These are phyloP conservation scores for Alternaria sp. DNA, from an alignment of 2,329 filamentous ascomycete species.

Conservation along the genomic window DNA sequence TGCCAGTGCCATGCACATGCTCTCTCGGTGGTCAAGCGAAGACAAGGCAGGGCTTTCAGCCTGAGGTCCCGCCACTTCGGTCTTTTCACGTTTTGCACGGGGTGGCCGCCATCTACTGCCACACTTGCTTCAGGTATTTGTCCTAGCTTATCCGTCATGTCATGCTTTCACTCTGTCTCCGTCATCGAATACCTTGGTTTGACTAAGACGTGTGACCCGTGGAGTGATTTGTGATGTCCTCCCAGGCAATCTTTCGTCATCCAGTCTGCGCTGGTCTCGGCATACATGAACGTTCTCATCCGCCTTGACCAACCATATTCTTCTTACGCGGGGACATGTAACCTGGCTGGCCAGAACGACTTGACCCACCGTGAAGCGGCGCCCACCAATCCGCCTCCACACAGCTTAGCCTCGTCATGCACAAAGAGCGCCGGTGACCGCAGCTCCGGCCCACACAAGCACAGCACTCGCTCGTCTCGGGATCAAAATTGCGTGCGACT, in stretches of 20 bases:
- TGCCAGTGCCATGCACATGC: slow-evolving; percentile 7
- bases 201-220: background rate
- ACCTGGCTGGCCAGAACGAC: slow-evolving; percentile 27
- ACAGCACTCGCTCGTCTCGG: slow-evolving; percentile 45
- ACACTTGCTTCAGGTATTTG: background rate
- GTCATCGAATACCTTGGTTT: background rate
- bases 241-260: background rate
- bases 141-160: background rate
- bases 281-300: slow-evolving; percentile 20
- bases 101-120: background rate
- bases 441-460: slow-evolving; percentile 44
- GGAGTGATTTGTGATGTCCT: background rate
- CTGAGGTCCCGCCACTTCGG: slow-evolving; percentile 27
- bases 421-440: slow-evolving; percentile 35
- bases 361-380: slow-evolving; percentile 29
- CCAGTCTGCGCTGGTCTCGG: slow-evolving; percentile 13
- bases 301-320: slow-evolving; percentile 24
- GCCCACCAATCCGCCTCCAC: slow-evolving; percentile 32
- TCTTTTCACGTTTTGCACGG: slow-evolving; percentile 1
- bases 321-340: slow-evolving; percentile 34
- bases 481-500: slow-evolving; percentile 50
- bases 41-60: slow-evolving; percentile 10
- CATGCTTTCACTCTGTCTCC: background rate
- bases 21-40: slow-evolving; percentile 9
- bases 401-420: slow-evolving; percentile 22